phyloP scores from a whole-genome alignment of 768 basidiomycete genomes.

The Russula virescens region DNA sequence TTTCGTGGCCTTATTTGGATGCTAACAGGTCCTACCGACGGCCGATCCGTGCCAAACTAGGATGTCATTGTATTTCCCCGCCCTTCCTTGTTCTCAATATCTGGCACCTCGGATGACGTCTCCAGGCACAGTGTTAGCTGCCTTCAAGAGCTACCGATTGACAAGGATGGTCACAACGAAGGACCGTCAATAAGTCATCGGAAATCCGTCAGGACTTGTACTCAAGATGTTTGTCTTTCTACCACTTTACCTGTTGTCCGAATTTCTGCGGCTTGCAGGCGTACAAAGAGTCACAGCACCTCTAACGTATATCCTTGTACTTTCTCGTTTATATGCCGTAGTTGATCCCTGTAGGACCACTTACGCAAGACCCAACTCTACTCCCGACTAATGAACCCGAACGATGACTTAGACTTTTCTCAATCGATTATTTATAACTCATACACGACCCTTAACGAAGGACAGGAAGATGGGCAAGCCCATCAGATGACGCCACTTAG shows the following conservation, averaged over 20 bases:
- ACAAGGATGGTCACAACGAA: not conserved
- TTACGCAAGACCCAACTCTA: not conserved
- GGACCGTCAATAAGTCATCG: not conserved
- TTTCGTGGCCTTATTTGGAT: too few relatives aligned
- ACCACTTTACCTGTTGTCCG: not conserved
- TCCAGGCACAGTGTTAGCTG: constrained; percentile 16
- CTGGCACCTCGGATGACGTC: not conserved
- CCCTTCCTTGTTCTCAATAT: not conserved
- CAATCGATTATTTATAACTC: not conserved
- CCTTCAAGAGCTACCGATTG: not conserved
- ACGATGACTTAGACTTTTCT: not conserved
- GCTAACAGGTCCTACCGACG: too few relatives aligned
- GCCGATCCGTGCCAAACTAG: not conserved
- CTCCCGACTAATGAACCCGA: not conserved
- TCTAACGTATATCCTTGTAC: constrained; percentile 1
- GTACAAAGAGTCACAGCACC: not conserved
- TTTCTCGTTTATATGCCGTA: constrained; percentile 3
- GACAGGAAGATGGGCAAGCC: not conserved
- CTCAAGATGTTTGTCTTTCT: not conserved
- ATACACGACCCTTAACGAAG: not conserved
- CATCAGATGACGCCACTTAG: not conserved
- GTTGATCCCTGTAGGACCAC: not conserved
- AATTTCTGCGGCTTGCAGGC: not conserved
- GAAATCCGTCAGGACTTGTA: not conserved
- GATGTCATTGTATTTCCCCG: not conserved